Conservation (phyloP, 352 stramenopile genomes). For the Plasmopara muralis region DNA sequence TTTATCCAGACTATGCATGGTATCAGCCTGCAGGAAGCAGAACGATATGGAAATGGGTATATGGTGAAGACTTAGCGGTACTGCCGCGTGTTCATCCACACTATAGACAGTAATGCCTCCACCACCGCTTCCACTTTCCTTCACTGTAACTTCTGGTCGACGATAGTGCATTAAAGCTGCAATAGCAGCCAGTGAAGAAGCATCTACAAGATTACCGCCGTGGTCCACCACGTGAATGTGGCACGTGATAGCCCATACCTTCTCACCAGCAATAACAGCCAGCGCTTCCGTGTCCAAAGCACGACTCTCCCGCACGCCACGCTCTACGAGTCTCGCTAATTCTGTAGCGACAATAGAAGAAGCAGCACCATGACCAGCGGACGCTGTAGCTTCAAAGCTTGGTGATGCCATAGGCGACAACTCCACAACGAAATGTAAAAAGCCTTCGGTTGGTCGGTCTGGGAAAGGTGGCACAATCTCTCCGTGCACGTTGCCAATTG, state of each 20-base stretch:
- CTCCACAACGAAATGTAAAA: slow-evolving; percentile 82
- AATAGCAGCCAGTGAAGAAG: slow-evolving; percentile 88
- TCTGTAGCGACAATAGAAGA: slow-evolving; percentile 44
- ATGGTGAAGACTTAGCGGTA: slow-evolving; percentile 92
- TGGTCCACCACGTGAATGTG: slow-evolving; percentile 90
- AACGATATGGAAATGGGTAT: slow-evolving; percentile 95
- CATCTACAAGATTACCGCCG: slow-evolving; percentile 90
- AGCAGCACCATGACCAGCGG: slow-evolving; percentile 34
- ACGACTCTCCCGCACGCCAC: slow-evolving; percentile 85
- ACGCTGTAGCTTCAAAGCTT: slow-evolving; percentile 54
- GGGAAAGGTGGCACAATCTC: slow-evolving; percentile 84
- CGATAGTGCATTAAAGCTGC: slow-evolving; percentile 92
- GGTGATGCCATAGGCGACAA: slow-evolving; percentile 77
- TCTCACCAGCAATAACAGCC: slow-evolving; percentile 88
- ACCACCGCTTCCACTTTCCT: slow-evolving; percentile 17
- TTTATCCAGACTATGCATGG: slow-evolving; percentile 4
- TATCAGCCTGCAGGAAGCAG: slow-evolving; percentile 52
- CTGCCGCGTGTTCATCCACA: slow-evolving; percentile 84
- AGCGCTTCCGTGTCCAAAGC: slow-evolving; percentile 93
- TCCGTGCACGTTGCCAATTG: slow-evolving; percentile 75
- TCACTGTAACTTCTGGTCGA: slow-evolving; percentile 81
- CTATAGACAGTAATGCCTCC: slow-evolving; percentile 61
- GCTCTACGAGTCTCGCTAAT: slow-evolving; percentile 88
- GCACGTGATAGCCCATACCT: slow-evolving; percentile 91
- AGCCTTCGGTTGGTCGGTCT: slow-evolving; percentile 80